Percentiles rank a stretch among this genome's conserved stretches.
Evolutionary conservation across 2,329 filamentous ascomycete species (phyloP).

Genomic region (Fusarium xyrophilum): DNA sequence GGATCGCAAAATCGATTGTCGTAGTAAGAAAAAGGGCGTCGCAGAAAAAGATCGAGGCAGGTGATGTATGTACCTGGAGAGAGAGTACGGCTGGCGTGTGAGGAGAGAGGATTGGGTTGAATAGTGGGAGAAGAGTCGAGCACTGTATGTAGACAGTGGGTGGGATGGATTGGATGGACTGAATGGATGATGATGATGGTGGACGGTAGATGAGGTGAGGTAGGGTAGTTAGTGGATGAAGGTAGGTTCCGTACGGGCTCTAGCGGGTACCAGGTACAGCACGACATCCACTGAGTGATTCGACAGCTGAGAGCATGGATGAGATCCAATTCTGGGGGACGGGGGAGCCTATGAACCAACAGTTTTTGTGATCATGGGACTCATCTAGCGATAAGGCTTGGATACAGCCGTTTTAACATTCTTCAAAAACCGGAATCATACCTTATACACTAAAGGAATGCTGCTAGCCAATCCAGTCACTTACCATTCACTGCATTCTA

Average conservation of each 20-base stretch:
- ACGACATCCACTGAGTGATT: slow-evolving; percentile 25
- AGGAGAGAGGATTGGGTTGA: slow-evolving; percentile 10
- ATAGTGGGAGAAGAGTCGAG: slow-evolving; percentile 18
- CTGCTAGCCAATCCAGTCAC: not conserved
- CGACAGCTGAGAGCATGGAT: slow-evolving; percentile 1
- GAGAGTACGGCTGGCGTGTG: slow-evolving; percentile 14
- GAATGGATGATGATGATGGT: slow-evolving; percentile 10
- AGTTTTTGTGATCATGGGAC: not conserved
- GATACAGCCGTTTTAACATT: not conserved
- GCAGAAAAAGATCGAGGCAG: slow-evolving; percentile 1
- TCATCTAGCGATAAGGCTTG: not conserved
- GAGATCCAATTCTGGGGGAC: not conserved
- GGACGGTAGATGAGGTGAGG: not conserved
- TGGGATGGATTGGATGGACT: not conserved
- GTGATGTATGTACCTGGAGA: slow-evolving; percentile 20
- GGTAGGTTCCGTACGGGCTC: not conserved
- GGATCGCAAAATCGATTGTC: slow-evolving; percentile 17
- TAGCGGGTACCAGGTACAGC: slow-evolving; percentile 9
- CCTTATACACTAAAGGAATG: not conserved
- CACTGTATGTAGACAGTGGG: slow-evolving; percentile 4
- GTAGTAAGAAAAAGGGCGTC: not conserved
- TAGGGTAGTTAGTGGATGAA: slow-evolving; percentile 1
- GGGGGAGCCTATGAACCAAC: not conserved
- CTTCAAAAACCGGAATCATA: not conserved
- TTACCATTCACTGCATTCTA: not conserved